A percentile compares a stretch with the other conserved stretches of the same genome.
Evolutionary conservation across 169 alveolate genomes (phyloP).

Genomic region (Plasmodium vivax): DNA sequence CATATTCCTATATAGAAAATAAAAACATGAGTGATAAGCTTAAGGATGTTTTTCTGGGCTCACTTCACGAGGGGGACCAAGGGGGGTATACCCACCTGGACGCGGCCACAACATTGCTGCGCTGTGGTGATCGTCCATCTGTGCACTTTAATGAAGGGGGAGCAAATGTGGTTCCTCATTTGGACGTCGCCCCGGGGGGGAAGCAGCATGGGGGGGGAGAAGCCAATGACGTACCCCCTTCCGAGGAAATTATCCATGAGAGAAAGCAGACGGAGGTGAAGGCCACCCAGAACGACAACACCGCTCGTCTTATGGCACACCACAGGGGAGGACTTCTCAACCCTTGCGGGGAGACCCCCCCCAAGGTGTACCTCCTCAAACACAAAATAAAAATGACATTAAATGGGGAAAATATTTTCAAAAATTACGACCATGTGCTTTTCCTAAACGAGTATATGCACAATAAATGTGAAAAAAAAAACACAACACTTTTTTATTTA

Average conservation of each 20-base stretch:
- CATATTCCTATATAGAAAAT: background rate
- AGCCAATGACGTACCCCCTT: background rate
- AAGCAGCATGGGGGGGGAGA: background rate
- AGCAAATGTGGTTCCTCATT: background rate
- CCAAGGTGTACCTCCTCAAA: constrained; percentile 27
- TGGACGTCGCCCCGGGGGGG: background rate
- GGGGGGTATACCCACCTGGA: background rate
- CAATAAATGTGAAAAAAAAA: constrained; percentile 40
- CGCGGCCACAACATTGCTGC: background rate
- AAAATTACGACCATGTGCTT: constrained; percentile 19
- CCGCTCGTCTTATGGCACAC: background rate
- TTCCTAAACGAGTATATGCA: constrained; percentile 47
- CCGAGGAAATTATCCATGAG: background rate
- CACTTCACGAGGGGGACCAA: background rate
- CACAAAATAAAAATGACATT: constrained; percentile 59
- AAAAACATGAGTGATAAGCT: constrained; percentile 16
- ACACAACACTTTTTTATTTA: constrained; percentile 32
- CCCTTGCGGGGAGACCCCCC: background rate
- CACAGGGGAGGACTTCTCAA: background rate
- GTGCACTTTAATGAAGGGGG: background rate
- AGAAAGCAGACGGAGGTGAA: background rate
- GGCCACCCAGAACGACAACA: background rate
- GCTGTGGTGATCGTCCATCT: background rate
- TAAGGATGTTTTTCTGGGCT: background rate
- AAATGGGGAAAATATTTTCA: constrained; percentile 26